Evolutionary conservation across 2,329 filamentous ascomycete genomes (phyloP).

Genomic region (Ophiobolus disseminans): DNA sequence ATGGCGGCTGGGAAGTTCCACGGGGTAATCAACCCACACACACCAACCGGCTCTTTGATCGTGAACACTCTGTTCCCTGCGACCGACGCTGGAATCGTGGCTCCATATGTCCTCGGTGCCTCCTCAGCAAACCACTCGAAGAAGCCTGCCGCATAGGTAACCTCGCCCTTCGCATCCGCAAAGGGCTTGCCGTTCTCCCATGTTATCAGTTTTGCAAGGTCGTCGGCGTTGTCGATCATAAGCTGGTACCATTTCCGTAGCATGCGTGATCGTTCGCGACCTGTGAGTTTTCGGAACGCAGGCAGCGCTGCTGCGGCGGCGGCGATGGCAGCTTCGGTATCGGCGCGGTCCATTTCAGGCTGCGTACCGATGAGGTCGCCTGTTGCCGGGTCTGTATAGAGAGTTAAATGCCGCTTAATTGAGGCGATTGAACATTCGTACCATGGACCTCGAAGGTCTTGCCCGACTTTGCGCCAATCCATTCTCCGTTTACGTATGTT

Average conservation of each 20-base stretch:
- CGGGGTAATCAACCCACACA: conserved; percentile 82
- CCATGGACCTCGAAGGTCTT: conserved; percentile 85
- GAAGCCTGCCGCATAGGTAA: conserved; percentile 50
- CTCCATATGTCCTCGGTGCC: conserved; percentile 59
- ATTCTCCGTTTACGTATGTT: conserved; percentile 90
- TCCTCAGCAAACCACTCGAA: conserved; percentile 53
- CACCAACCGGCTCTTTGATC: conserved; percentile 82
- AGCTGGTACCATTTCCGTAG: conserved; percentile 83
- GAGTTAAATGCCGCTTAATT: conserved; percentile 11
- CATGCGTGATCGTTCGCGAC: conserved; percentile 75
- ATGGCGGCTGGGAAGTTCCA: conserved; percentile 75
- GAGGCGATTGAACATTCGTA: conserved; percentile 23
- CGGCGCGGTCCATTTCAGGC: conserved; percentile 81
- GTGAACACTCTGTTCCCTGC: conserved; percentile 78
- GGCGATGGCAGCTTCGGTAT: conserved; percentile 81
- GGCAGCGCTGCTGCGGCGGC: conserved; percentile 81
- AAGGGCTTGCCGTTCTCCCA: conserved; percentile 90
- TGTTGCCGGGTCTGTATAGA: conserved; percentile 74
- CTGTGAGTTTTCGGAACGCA: conserved; percentile 73
- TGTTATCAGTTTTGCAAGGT: conserved; percentile 82
- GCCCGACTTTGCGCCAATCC: conserved; percentile 82
- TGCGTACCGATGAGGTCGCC: conserved; percentile 80
- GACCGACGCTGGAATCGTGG: conserved; percentile 73
- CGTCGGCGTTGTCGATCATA: conserved; percentile 78
- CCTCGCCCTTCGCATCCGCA: conserved; percentile 56